Evolutionary conservation across 768 basidiomycete genomes (phyloP), one percentile per base, ranked within the genome.

Genomic region (Sporobolomyces roseus): DNA sequence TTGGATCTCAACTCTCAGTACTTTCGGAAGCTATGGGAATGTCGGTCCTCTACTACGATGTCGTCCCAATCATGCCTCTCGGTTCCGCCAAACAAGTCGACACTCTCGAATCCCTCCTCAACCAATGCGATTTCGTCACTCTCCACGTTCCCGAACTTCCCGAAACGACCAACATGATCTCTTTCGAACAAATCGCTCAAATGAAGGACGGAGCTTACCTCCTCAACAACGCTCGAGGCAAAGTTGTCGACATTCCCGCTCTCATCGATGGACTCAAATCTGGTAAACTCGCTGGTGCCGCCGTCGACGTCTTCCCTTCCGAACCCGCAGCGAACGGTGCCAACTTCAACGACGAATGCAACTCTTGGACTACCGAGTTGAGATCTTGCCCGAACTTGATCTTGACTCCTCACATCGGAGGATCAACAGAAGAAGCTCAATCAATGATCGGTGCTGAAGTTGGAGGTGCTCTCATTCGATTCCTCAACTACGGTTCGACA

Each of bases 391-490:
- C 88, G 59, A 99, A 99, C 79, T 85, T 98, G 69, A 93, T 98
- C 77, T 87, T 98, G 75, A 98, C 96, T 0, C 96, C 96, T 27
- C 96, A 99, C 78, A 98, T 99, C 76, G 96, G 96, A 65, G 96
- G 96, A 46, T 98, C 94, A 35, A 99, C 96, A 23, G 96, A 99
- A 79, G 96, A 99, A 79, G 96, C 96, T 8, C 96, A 99, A 79
- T 84, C 87, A 61, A 91, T 93, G 86, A 98, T 99, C 67, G 96
- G 96, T 19, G 87, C 91, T 65, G 96, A 99, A 79, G 96, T 99
- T 54, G 85, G 91, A 7, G 83, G 84, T 38, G 86, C 93, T 4
- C 81, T 99, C 49, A 82, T 84, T 29, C 88, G 93, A 62, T 99
- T 97, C 80, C 86, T 98, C 78, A 88, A 87, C 80, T 91, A 87